Evolutionary conservation across 768 basidiomycete species (phyloP).

Genomic region (Tephrocybe sp.): DNA sequence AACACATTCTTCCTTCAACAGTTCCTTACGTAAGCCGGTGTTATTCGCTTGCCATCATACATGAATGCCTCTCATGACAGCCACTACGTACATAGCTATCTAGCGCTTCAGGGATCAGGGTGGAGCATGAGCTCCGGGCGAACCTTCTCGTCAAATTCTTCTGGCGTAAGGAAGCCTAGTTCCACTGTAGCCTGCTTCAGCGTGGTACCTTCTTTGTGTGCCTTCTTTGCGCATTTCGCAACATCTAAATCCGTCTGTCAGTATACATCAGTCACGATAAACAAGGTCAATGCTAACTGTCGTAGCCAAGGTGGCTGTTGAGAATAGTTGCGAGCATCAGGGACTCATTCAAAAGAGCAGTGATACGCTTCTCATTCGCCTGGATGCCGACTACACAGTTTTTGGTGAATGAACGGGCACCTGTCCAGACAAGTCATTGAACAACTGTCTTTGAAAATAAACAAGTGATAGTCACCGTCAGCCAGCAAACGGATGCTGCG

Average conservation of each 20-base stretch:
- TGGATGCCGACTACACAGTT: constrained; percentile 95
- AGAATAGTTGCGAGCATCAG: constrained; percentile 98
- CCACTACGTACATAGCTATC: neutral
- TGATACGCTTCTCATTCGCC: constrained; percentile 94
- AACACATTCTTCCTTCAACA: constrained; percentile 3
- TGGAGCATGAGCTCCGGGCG: constrained; percentile 88
- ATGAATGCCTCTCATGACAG: neutral
- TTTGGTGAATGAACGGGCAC: constrained; percentile 90
- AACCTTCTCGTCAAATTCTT: constrained; percentile 94
- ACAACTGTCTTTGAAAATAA: constrained; percentile 6
- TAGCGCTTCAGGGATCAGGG: constrained; percentile 38
- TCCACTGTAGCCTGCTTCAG: constrained; percentile 91
- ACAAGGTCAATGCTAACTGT: constrained; percentile 60
- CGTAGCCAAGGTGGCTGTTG: constrained; percentile 94
- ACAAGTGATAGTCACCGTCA: constrained; percentile 59
- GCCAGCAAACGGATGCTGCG: constrained; percentile 92
- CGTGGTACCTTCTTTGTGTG: constrained; percentile 97
- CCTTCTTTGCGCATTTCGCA: constrained; percentile 98
- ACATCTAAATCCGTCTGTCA: constrained; percentile 59
- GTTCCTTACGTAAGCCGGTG: constrained; percentile 14
- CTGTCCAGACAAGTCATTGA: constrained; percentile 33
- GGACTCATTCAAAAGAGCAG: constrained; percentile 86
- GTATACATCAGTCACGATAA: constrained; percentile 9
- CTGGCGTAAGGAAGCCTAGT: constrained; percentile 79
- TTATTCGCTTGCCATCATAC: constrained; percentile 13